Conservation (phyloP, 352 stramenopile species). For the Albugo laibachii region DNA sequence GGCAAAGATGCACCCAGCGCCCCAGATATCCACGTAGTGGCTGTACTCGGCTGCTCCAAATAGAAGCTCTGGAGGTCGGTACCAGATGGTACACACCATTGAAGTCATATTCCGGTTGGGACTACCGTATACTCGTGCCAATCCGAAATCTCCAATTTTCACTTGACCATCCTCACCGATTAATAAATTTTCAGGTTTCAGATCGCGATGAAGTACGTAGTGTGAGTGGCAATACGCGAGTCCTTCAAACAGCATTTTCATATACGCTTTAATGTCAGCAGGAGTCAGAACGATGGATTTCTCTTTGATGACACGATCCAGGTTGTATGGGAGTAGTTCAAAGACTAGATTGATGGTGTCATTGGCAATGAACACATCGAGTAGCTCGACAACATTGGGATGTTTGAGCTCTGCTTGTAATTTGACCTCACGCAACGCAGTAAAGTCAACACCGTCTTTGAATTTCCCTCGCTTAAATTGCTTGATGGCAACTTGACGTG, state of each 20-base stretch:
- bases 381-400: constrained; percentile 63
- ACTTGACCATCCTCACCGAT: constrained; percentile 59
- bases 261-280: constrained; percentile 74
- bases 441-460: constrained; percentile 79
- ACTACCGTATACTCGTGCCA: constrained; percentile 64
- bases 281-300: constrained; percentile 71
- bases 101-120: constrained; percentile 79
- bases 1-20: constrained; percentile 73
- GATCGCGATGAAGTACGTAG: constrained; percentile 70
- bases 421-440: constrained; percentile 76
- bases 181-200: constrained; percentile 79
- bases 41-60: constrained; percentile 74
- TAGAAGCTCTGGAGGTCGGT: constrained; percentile 72
- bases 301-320: constrained; percentile 81
- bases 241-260: constrained; percentile 69
- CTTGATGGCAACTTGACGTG: constrained; percentile 60
- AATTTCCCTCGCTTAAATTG: constrained; percentile 80
- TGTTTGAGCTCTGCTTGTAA: constrained; percentile 75
- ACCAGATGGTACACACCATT: constrained; percentile 80
- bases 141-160: constrained; percentile 79
- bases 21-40: constrained; percentile 75
- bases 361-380: constrained; percentile 76
- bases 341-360: constrained; percentile 83
- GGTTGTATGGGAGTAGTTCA: constrained; percentile 69
- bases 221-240: constrained; percentile 65